Evolutionary conservation across 108 stramenopile genomes (phyloP).

Genomic region (Cyclotella cryptica): DNA sequence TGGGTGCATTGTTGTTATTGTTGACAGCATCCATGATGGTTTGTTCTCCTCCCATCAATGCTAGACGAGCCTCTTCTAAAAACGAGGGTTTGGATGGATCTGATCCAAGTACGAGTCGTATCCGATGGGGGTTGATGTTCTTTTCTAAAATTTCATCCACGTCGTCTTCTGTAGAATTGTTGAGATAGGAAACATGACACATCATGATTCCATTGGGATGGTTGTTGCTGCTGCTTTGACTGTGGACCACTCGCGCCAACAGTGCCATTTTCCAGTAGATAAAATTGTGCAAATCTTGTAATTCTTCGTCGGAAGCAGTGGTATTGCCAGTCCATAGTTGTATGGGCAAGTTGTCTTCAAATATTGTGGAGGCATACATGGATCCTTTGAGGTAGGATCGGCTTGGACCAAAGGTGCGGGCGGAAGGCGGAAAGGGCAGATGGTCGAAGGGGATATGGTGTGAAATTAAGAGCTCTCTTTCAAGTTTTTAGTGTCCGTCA

Average conservation of each 20-base stretch:
- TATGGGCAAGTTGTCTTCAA: constrained; percentile 86
- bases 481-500: no score
- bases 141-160: constrained; percentile 80
- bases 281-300: constrained; percentile 53
- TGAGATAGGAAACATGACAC: constrained; percentile 75
- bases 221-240: constrained; percentile 1
- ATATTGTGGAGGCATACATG: constrained; percentile 52
- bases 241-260: constrained; percentile 45
- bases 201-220: constrained; percentile 3
- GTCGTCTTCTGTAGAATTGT: constrained; percentile 31
- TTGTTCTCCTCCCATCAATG: constrained; percentile 80
- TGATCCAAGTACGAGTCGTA: constrained; percentile 72
- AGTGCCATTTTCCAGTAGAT: constrained; percentile 76
- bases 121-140: constrained; percentile 60
- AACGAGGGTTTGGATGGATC: constrained; percentile 76
- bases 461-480: no score
- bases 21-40: constrained; percentile 14
- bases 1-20: constrained; percentile 9
- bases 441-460: no score
- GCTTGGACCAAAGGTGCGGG: no score
- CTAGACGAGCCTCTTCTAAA: constrained; percentile 79
- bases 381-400: constrained; percentile 81
- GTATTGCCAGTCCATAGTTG: constrained; percentile 79
- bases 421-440: no score
- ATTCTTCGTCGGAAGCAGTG: constrained; percentile 54